Evolutionary conservation across 768 basidiomycete genomes (phyloP), one percentile per base, ranked within the genome.

Genomic region (Naganishia onofrii): DNA sequence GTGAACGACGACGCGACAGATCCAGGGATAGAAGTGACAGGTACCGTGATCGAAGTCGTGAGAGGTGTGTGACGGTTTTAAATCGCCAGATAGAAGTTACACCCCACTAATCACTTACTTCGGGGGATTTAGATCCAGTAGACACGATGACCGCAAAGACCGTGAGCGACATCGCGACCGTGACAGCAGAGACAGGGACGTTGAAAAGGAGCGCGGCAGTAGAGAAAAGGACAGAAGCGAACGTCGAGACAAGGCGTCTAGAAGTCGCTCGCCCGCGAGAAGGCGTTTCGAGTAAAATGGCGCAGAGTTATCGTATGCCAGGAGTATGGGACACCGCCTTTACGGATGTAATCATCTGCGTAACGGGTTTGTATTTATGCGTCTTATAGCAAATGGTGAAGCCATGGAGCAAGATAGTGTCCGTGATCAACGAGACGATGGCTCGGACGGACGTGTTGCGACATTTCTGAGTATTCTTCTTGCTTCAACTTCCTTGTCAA

Each of bases 21-120:
- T 72, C 71, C 42, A 72, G 85, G 60, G 82, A 83, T 85, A 88
- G 70, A 85, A 86, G 79, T 85, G 89, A 84, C 68, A 84, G 88
- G 71, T 87, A 90, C 76, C 86, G 88, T 46, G 88, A 90, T 76
- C 84, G 74, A 23, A 73, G 75, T 31, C 68, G 77, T 7, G 74
- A 75, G 32, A 67, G 76, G 23, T 73, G 74, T 21, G 29, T 88
- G 75, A 87, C 86, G 28, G 34, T 88, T 87, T 74, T 89, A 52
- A n/a, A 36, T 34, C 26, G 57, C 34, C 21, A 54, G 3, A 23
- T 12, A 23, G 1, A 44, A 23, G 32, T 46, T 17, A 13, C n/a
- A 26, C 3, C n/a, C 13, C 2, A 29, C 60, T 63, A 15, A 63
- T 17, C 9, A 4, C 3, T 15, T 17, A 9, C 23, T 13, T 3